Evolutionary conservation across 2,329 filamentous ascomycete species (phyloP).

Genomic region (Neopestalotiopsis sp.): DNA sequence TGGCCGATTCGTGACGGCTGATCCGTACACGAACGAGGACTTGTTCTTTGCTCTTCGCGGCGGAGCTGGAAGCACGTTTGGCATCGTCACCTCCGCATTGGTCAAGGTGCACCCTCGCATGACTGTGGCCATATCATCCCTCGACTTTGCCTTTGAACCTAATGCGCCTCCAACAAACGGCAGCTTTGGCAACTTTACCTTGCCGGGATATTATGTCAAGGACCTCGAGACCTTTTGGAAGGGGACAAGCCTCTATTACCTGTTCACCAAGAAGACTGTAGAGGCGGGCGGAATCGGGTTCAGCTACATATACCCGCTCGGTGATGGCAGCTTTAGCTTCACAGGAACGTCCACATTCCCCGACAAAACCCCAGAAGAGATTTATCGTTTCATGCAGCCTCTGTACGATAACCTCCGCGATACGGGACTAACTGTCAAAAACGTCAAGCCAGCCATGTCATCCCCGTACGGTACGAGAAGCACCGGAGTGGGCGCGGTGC

Average conservation of each 20-base stretch:
- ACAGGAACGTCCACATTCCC: slow-evolving; percentile 42
- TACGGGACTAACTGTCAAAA: slow-evolving; percentile 35
- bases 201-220: slow-evolving; percentile 5
- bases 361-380: slow-evolving; percentile 28
- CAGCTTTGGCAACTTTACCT: background rate
- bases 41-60: slow-evolving; percentile 63
- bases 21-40: slow-evolving; percentile 51
- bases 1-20: slow-evolving; percentile 51
- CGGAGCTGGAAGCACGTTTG: slow-evolving; percentile 49
- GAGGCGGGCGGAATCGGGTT: slow-evolving; percentile 43
- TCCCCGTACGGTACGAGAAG: slow-evolving; percentile 36
- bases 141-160: slow-evolving; percentile 17
- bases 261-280: slow-evolving; percentile 38
- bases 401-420: slow-evolving; percentile 37
- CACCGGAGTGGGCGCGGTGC: slow-evolving; percentile 32
- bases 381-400: slow-evolving; percentile 38
- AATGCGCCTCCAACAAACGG: background rate
- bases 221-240: slow-evolving; percentile 35
- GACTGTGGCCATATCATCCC: slow-evolving; percentile 27
- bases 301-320: slow-evolving; percentile 36
- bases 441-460: slow-evolving; percentile 30
- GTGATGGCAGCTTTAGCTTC: slow-evolving; percentile 37
- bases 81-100: slow-evolving; percentile 37
- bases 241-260: slow-evolving; percentile 39
- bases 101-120: slow-evolving; percentile 35